phyloP scores from a whole-genome alignment of 768 basidiomycete genomes.

The Trametes sanguinea region DNA sequence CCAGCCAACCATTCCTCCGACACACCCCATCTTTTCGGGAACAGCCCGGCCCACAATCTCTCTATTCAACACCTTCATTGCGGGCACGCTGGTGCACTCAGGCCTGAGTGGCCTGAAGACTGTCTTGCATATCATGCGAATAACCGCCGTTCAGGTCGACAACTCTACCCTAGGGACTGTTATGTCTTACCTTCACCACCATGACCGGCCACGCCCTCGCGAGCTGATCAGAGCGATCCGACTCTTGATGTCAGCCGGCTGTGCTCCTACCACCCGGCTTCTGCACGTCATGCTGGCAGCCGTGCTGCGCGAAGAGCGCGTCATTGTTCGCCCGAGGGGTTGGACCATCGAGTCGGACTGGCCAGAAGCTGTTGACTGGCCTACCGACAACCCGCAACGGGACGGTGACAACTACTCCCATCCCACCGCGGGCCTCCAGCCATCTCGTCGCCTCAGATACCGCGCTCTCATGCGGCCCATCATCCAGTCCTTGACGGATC shows the following conservation, averaged over 20 bases:
- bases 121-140: conserved; percentile 58
- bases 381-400: not conserved
- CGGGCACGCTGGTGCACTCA: conserved; percentile 47
- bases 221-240: conserved; percentile 52
- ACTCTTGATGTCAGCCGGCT: conserved; percentile 41
- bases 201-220: conserved; percentile 45
- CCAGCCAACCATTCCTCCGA: conserved; percentile 21
- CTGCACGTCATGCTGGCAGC: conserved; percentile 56
- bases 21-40: conserved; percentile 22
- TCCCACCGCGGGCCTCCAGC: conserved; percentile 49
- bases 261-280: conserved; percentile 56
- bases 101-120: conserved; percentile 50
- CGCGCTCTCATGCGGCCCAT: conserved; percentile 42
- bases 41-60: conserved; percentile 34
- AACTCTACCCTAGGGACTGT: conserved; percentile 56
- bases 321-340: not conserved
- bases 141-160: conserved; percentile 52
- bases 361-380: not conserved
- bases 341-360: conserved; percentile 27
- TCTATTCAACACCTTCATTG: conserved; percentile 64
- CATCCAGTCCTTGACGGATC: conserved; percentile 47
- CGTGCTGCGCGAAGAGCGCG: conserved; percentile 49
- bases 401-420: conserved; percentile 39
- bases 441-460: conserved; percentile 36
- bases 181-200: conserved; percentile 50